Conservation (phyloP, 2,329 filamentous ascomycete genomes). For the Trichoderma pleuroti region DNA sequence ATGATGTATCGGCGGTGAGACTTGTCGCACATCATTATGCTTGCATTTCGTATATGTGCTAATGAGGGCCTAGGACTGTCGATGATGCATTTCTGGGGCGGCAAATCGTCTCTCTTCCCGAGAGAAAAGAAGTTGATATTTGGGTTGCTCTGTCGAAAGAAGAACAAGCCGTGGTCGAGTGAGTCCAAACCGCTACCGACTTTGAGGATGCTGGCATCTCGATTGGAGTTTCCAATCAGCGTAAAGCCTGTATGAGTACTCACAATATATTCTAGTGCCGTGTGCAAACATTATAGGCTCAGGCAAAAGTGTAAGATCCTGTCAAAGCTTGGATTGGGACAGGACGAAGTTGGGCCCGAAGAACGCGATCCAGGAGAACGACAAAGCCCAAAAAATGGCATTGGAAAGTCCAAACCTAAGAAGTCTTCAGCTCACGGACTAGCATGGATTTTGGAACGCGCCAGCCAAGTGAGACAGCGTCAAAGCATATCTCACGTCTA, state of each 20-base stretch:
- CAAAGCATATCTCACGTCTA: slow-evolving; percentile 30
- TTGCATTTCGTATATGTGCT: too few relatives aligned
- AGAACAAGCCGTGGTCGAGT: slow-evolving; percentile 30
- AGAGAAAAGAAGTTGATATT: slow-evolving; percentile 20
- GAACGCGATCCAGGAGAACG: neutral
- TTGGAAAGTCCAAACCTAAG: neutral
- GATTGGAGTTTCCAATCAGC: too few relatives aligned
- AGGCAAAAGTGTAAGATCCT: too few relatives aligned
- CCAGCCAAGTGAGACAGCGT: slow-evolving; percentile 10
- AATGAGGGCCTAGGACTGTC: slow-evolving; percentile 23
- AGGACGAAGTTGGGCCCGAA: too few relatives aligned
- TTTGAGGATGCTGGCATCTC: too few relatives aligned
- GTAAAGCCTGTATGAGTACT: too few relatives aligned
- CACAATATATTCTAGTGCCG: too few relatives aligned
- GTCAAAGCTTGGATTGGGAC: too few relatives aligned
- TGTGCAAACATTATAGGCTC: too few relatives aligned
- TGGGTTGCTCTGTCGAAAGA: slow-evolving; percentile 26
- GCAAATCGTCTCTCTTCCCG: slow-evolving; percentile 28
- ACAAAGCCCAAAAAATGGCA: neutral
- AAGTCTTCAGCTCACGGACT: too few relatives aligned
- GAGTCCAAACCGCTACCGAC: slow-evolving; percentile 12
- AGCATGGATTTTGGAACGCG: neutral
- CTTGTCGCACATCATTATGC: too few relatives aligned
- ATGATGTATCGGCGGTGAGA: slow-evolving; percentile 32
- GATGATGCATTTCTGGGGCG: slow-evolving; percentile 29